Conservation (phyloP, 257 asterid species). For the Ballota nigra region DNA sequence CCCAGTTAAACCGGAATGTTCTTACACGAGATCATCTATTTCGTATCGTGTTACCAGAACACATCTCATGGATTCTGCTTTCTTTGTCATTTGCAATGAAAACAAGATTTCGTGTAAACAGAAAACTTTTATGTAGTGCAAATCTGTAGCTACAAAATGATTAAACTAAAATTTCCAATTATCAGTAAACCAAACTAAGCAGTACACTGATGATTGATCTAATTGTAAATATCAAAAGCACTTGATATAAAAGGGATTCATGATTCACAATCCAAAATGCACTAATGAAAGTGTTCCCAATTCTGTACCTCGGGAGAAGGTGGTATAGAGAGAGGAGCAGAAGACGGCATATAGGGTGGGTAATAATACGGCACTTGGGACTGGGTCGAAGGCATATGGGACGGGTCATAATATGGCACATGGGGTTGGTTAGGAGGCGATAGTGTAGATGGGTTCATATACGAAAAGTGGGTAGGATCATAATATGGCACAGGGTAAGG, state of each 20-base stretch:
- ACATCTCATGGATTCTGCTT: background rate
- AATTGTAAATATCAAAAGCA: background rate
- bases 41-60: background rate
- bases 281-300: conserved; percentile 27
- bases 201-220: background rate
- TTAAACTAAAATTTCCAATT: conserved; percentile 9
- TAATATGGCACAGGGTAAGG: background rate
- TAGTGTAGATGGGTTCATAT: background rate
- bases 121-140: background rate
- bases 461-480: background rate
- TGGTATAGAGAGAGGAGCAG: conserved; percentile 17
- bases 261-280: conserved; percentile 16
- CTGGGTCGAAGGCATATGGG: background rate
- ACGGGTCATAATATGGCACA: background rate
- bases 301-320: conserved; percentile 18
- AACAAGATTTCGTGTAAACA: background rate
- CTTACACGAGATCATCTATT: background rate
- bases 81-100: background rate
- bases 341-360: conserved; percentile 2
- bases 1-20: background rate
- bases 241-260: background rate
- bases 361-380: background rate
- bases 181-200: background rate
- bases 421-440: background rate
- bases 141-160: background rate